Evolutionary conservation across 495 filamentous ascomycete species (phyloP), one percentile per base, ranked within the genome.

Genomic region (Aspergillus heteromorphus): DNA sequence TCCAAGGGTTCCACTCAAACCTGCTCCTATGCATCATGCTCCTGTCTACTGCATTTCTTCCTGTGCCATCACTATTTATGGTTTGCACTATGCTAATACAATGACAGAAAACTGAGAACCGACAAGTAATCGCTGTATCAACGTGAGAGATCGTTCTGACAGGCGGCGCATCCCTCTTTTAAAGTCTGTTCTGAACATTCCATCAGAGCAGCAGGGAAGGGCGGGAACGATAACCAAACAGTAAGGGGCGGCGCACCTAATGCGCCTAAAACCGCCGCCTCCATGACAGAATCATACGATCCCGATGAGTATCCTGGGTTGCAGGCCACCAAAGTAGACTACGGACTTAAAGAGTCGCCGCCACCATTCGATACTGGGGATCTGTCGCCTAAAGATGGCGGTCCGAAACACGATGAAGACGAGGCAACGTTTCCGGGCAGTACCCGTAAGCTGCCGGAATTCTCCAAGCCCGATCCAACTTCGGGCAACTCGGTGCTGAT

Each of bases 401-500:
- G 27, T 48, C 42, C 41, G 23, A 60, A 58, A 58, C 36, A 51
- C 45, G 40, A 49, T 50, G 40, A 17, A 53, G 54, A 48, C 52
- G 61, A 61, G 55, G 65, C 62, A 64, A 63, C 65, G 64, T 58
- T 47, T 47, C 27, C 54, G 43, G 60, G 59, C 45, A 55, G 65
- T 63, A 66, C 63, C 60, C 66, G 63, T 68, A 77, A 71, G 68
- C 60, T 59, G 56, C 65, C 61, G 58, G 68, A 66, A 57, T 60
- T 16, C 42, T 55, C 66, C 58, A 60, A 66, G 58, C 50, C 48
- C 30, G 54, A 53, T 62, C 65, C 69, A 48, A 62, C 59, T 49
- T 60, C 61, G 54, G 74, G 71, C 58, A 73, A 79, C 63, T 66
- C 69, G 53, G 74, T 78, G 61, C 73, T 79, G 58, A 74, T 80